Percentiles rank a stretch among this genome's conserved stretches.
Evolutionary conservation across 2,329 filamentous ascomycete genomes (phyloP).

Genomic region (Blastomyces gilchristii): DNA sequence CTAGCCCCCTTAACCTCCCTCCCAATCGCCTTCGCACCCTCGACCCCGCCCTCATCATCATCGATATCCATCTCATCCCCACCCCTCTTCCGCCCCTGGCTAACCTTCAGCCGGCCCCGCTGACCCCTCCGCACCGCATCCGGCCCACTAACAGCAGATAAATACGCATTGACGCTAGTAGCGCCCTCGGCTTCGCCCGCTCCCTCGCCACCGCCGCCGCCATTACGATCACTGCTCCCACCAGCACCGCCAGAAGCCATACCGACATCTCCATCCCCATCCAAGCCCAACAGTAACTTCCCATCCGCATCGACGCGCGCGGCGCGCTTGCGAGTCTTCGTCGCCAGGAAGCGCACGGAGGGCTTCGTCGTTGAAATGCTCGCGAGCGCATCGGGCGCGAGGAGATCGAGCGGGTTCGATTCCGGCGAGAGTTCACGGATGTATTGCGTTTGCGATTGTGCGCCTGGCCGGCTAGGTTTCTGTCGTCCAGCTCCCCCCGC

Average conservation of each 20-base stretch:
- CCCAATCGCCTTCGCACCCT: constrained; percentile 15
- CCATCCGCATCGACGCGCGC: constrained; percentile 37
- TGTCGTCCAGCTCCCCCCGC: constrained; percentile 43
- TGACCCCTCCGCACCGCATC: constrained; percentile 49
- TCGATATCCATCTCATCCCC: constrained; percentile 39
- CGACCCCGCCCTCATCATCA: constrained; percentile 36
- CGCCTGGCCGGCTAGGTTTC: constrained; percentile 42
- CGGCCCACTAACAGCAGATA: constrained; percentile 50
- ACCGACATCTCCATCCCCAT: constrained; percentile 34
- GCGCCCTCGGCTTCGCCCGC: constrained; percentile 12
- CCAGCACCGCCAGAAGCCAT: constrained; percentile 19
- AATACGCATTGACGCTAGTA: constrained; percentile 48
- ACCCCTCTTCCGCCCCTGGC: constrained; percentile 31
- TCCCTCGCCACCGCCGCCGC: not conserved
- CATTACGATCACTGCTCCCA: not conserved
- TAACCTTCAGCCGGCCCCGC: constrained; percentile 52
- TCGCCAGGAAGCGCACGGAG: constrained; percentile 35
- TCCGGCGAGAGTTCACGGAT: constrained; percentile 75
- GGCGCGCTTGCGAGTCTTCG: constrained; percentile 30
- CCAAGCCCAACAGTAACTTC: constrained; percentile 34
- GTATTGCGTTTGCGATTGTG: constrained; percentile 39
- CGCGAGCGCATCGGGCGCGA: constrained; percentile 78
- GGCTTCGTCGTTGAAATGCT: constrained; percentile 91
- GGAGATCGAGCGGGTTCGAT: constrained; percentile 85
- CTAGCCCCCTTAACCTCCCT: constrained; percentile 19